These are phyloP conservation scores for Phytophthora macrochlamydospora DNA, from an alignment of 352 stramenopile genomes.

Conservation along the genomic window DNA sequence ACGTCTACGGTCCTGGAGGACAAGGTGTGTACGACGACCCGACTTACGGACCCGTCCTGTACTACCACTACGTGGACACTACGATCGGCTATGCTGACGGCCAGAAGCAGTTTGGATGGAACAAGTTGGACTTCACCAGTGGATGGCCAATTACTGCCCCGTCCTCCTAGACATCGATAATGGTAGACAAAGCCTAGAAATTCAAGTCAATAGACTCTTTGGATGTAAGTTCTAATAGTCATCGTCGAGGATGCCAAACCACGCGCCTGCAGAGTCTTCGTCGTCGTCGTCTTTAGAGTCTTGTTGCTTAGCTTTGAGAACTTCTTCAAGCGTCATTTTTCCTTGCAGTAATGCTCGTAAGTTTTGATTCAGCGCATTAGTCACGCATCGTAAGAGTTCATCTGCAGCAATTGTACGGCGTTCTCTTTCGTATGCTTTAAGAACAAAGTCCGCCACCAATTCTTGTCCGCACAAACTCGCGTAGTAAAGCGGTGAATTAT, in stretches of 20 bases:
- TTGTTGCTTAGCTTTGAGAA: slow-evolving; percentile 19
- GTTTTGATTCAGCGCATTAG: slow-evolving; percentile 35
- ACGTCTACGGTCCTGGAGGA: slow-evolving; percentile 25
- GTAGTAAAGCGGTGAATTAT: slow-evolving; percentile 44
- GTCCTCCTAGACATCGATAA: background rate
- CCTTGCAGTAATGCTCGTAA: slow-evolving; percentile 32
- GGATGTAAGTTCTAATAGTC: background rate
- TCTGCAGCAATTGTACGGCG: slow-evolving; percentile 16
- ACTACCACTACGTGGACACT: slow-evolving; percentile 42
- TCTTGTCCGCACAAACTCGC: slow-evolving; percentile 38
- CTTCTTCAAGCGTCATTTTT: slow-evolving; percentile 37
- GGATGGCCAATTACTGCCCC: slow-evolving; percentile 36
- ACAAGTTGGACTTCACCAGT: slow-evolving; percentile 53
- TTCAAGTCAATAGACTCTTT: background rate
- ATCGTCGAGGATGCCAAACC: slow-evolving; percentile 28
- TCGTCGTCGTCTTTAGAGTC: background rate
- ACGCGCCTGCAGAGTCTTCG: slow-evolving; percentile 11
- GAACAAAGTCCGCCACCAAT: slow-evolving; percentile 28
- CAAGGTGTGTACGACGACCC: slow-evolving; percentile 31
- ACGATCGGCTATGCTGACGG: slow-evolving; percentile 48
- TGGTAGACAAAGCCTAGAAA: background rate
- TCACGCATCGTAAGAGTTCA: slow-evolving; percentile 41
- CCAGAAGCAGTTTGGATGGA: slow-evolving; percentile 60
- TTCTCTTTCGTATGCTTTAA: slow-evolving; percentile 27
- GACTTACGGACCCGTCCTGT: slow-evolving; percentile 21